Conservation (phyloP, 2,329 filamentous ascomycete species). For the Orbilia blumenaviensis region DNA sequence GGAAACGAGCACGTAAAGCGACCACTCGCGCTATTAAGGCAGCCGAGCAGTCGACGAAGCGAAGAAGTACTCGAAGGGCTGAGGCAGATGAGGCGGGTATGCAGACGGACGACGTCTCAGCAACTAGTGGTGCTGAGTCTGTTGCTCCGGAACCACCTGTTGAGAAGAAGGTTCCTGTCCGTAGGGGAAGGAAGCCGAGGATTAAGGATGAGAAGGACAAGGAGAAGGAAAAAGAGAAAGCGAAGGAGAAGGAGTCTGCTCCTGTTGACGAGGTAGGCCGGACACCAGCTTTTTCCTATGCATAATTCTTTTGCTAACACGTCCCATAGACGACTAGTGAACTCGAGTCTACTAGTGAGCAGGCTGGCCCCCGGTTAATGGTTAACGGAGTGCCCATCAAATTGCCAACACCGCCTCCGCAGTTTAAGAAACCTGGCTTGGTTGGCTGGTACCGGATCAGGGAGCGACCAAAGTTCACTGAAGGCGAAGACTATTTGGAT, state of each 20-base stretch:
- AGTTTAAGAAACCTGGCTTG: conserved; percentile 38
- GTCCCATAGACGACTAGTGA: conserved; percentile 34
- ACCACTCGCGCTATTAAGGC: conserved; percentile 50
- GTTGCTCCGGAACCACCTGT: conserved; percentile 31
- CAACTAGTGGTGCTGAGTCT: conserved; percentile 43
- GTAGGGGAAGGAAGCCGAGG: conserved; percentile 30
- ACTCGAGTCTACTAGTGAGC: conserved; percentile 17
- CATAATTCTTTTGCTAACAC: background rate
- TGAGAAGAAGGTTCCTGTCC: conserved; percentile 23
- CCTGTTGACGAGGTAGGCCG: conserved; percentile 23
- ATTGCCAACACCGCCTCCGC: conserved; percentile 30
- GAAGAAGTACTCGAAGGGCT: conserved; percentile 38
- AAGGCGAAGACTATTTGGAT: conserved; percentile 24
- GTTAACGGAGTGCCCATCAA: conserved; percentile 39
- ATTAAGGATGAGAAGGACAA: conserved; percentile 13
- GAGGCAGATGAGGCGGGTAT: conserved; percentile 20
- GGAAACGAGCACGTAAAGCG: conserved; percentile 45
- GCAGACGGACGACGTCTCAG: conserved; percentile 32
- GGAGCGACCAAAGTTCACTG: conserved; percentile 45
- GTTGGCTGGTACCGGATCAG: conserved; percentile 35
- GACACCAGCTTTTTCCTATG: background rate
- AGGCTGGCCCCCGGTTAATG: background rate
- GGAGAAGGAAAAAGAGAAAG: background rate
- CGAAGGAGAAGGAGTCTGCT: conserved; percentile 7
- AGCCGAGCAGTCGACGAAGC: conserved; percentile 48